Evolutionary conservation across 129 eudicot species (phyloP), one percentile per base, ranked within the genome.

Genomic region (Deinandra increscens): DNA sequence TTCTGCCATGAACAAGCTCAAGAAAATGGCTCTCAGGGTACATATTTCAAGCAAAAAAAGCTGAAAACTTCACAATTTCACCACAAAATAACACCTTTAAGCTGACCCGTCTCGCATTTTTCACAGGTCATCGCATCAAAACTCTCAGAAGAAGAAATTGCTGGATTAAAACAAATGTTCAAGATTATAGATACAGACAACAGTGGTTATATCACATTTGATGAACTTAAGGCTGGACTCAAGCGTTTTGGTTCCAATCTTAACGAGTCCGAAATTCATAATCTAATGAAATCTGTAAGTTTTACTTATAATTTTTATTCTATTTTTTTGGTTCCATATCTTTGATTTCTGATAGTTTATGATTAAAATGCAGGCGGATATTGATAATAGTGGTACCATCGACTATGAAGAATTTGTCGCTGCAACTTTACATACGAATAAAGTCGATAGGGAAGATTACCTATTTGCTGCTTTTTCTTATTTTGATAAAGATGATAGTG

Each of bases 11-110:
- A 79, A 87, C 66, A 91, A 88, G 76, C 83, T 91, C 65, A 88
- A 88, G 88, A 91, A 86, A 83, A 91, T 91, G 90, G 96, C 96
- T 67, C 83, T 88, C 19, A 84, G 94, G 80, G 97, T 91, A 85
- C 71, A 81, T 60, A 11, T 4, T 62, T 39, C 64, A 36, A 46
- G 43, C 31, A 50, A 64, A 50, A 51, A 10, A 39, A 3, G 3
- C 44, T 0, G 33, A n/a, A n/a, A 64, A 36, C 18, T 37, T 56
- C 6, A 43, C 7, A 46, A 37, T 10, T 26, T 54, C 23, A 60
- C 18, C 26, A 3, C 63, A 49, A 58, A 69, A 76, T 38, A 38
- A 37, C 26, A 60, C 19, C 75, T 76, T 60, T 69, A 50, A 11
- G 67, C 75, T 41, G 48, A 76, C 70, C 75, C 75, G 2, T 48